Evolutionary conservation across 768 basidiomycete genomes (phyloP), one percentile per base, ranked within the genome.

Genomic region (Suillus clintonianus): DNA sequence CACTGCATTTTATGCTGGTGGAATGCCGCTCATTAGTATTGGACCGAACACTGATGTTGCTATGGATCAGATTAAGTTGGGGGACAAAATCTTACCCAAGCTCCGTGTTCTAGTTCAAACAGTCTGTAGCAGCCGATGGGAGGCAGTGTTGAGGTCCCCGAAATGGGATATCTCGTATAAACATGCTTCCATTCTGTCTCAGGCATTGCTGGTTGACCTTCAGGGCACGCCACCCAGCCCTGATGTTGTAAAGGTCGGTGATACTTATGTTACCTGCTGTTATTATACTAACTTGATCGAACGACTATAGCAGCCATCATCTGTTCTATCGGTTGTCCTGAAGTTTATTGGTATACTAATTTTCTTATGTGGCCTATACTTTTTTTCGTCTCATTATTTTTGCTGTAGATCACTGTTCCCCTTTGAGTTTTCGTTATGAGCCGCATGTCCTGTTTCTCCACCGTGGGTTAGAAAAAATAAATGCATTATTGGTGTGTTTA

Each of bases 131-230:
- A 64, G 60, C 36, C 47, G 15, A 15, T 65, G 59, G 64, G 64
- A 68, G 59, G 60, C 27, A 11, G 32, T n/a, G 7, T 55, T 65
- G 11, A 9, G 41, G 24, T 43, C 30, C 24, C 41, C 43, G 11
- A 56, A 58, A 37, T 68, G 65, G 62, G 61, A 64, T 42, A 37
- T 64, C 32, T 14, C 63, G 34, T 64, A 60, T 11, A 59, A 68
- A 43, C 57, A 64, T 19, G 67, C 59, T 9, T 24, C 36, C 5
- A 64, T 60, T 48, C 42, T 64, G 5, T 42, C 60, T n/a, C 2
- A 27, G n/a, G 64, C 53, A 5, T 60, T 64, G 53, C 2, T 13
- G 3, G 37, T 8, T 24, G 64, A 64, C 34, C 19, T 61, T 8
- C 53, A 63, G 15, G 48, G 57, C 36, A 63, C 3, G 22, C 13